A percentile compares a stretch with the other conserved stretches of the same genome.
These are phyloP conservation scores for Cyberlindnera galapagoensis DNA, from an alignment of 805 yeast genomes.

Conservation along the genomic window DNA sequence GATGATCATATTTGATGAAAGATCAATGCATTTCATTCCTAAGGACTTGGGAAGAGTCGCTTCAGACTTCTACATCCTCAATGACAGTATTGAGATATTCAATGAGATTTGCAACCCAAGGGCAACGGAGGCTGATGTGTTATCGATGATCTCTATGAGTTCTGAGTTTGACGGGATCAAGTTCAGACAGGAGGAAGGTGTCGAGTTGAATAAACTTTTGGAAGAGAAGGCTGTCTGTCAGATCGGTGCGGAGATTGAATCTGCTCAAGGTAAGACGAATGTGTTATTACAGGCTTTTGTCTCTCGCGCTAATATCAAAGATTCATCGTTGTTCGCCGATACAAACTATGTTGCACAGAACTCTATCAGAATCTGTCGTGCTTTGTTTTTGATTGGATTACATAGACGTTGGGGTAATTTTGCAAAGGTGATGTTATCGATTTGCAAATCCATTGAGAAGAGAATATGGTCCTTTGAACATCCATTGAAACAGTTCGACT, in stretches of 20 bases:
- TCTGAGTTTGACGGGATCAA: constrained; percentile 89
- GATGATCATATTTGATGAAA: constrained; percentile 90
- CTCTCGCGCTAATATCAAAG: constrained; percentile 64
- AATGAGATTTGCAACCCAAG: constrained; percentile 76
- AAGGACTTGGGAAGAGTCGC: constrained; percentile 94
- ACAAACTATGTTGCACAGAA: constrained; percentile 93
- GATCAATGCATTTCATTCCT: constrained; percentile 68
- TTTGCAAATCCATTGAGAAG: constrained; percentile 82
- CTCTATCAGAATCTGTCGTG: constrained; percentile 87
- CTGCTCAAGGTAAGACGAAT: constrained; percentile 82
- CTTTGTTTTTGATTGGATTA: constrained; percentile 79
- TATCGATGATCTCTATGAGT: constrained; percentile 85
- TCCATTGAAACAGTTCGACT: constrained; percentile 81
- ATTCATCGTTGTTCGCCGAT: constrained; percentile 81
- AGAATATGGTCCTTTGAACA: constrained; percentile 87
- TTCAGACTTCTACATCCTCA: constrained; percentile 83
- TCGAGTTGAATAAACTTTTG: constrained; percentile 57
- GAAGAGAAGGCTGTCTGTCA: constrained; percentile 71
- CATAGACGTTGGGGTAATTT: constrained; percentile 89
- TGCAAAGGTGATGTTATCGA: constrained; percentile 63
- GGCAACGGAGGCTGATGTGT: constrained; percentile 88
- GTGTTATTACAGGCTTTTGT: constrained; percentile 82
- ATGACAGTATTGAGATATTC: constrained; percentile 83
- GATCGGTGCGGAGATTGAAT: constrained; percentile 66
- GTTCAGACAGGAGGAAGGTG: constrained; percentile 79